These are phyloP conservation scores for Kwoniella pini DNA, from an alignment of 768 basidiomycete genomes.

Conservation along the genomic window DNA sequence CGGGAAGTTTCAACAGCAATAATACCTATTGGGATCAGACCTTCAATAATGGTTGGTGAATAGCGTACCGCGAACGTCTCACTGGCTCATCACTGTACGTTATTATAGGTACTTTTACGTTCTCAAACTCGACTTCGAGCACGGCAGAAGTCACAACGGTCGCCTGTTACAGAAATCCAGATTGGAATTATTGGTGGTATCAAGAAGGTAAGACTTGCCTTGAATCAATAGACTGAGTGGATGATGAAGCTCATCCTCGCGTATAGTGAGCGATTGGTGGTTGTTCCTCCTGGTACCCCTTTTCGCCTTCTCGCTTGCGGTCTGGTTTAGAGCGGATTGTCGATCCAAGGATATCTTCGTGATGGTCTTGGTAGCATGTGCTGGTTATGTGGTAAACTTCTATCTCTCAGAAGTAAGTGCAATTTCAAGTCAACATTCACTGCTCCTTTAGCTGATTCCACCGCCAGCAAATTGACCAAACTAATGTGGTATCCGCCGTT, in stretches of 20 bases:
- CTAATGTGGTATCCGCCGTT: slow-evolving; percentile 40
- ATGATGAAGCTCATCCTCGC: not conserved
- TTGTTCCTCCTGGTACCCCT: slow-evolving; percentile 42
- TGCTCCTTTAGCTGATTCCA: too few species aligned
- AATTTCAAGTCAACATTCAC: not conserved
- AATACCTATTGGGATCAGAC: slow-evolving; percentile 36
- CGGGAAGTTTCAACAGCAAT: slow-evolving; percentile 37
- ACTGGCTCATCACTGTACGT: not conserved
- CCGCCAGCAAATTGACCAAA: slow-evolving; percentile 28
- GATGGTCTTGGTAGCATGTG: slow-evolving; percentile 35
- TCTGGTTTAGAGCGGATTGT: slow-evolving; percentile 46
- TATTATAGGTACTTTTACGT: slow-evolving; percentile 42
- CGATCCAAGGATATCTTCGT: slow-evolving; percentile 41
- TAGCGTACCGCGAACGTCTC: not conserved
- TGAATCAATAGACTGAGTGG: not conserved
- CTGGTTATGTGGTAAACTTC: slow-evolving; percentile 41
- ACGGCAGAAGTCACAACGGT: slow-evolving; percentile 25
- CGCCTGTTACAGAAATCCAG: slow-evolving; percentile 38
- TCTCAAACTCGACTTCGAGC: slow-evolving; percentile 37
- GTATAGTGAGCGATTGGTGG: slow-evolving; percentile 33
- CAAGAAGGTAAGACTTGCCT: slow-evolving; percentile 15
- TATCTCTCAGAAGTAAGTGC: slow-evolving; percentile 21
- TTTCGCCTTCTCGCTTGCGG: slow-evolving; percentile 39
- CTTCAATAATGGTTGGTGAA: slow-evolving; percentile 39
- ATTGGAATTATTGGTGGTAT: slow-evolving; percentile 40